phyloP scores from a whole-genome alignment of 305 asterid genomes.

The Rubia tinctorum region DNA sequence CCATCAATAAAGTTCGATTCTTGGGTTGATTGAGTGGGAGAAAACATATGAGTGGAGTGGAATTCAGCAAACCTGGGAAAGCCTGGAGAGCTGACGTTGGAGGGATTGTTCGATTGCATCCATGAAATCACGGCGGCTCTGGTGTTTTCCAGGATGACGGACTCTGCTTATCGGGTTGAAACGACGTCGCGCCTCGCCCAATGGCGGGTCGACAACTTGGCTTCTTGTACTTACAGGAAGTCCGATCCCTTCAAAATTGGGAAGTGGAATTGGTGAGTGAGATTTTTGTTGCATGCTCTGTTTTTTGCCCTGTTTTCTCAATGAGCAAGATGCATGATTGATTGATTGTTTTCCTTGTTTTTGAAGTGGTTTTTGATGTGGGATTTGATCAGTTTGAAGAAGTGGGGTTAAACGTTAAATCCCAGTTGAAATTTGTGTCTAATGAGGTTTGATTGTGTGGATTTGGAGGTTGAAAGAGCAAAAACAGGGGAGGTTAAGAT shows the following conservation, averaged over 20 bases:
- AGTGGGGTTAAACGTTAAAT: no score
- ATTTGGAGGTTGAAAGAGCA: neutral
- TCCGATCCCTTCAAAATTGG: conserved; percentile 85
- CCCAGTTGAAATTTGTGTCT: no score
- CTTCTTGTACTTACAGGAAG: conserved; percentile 61
- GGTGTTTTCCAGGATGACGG: conserved; percentile 74
- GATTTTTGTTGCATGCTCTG: neutral
- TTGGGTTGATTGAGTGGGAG: neutral
- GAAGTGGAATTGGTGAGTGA: conserved; percentile 71
- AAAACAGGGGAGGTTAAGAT: neutral
- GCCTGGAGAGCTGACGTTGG: conserved; percentile 74
- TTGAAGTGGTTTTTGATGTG: neutral
- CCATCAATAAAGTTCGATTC: neutral
- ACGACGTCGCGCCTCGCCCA: conserved; percentile 94
- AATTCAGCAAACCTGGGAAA: conserved; percentile 84
- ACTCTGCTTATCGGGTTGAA: conserved; percentile 76
- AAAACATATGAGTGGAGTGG: conserved; percentile 26
- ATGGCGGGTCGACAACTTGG: conserved; percentile 76
- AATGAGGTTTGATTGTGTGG: neutral
- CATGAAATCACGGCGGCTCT: conserved; percentile 83
- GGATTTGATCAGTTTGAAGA: neutral
- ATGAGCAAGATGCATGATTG: conserved; percentile 1
- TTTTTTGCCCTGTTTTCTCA: neutral
- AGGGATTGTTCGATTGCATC: conserved; percentile 77
- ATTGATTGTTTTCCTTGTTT: no score